These are phyloP conservation scores for Huntiella savannae DNA, from an alignment of 2,329 filamentous ascomycete species.

Conservation along the genomic window DNA sequence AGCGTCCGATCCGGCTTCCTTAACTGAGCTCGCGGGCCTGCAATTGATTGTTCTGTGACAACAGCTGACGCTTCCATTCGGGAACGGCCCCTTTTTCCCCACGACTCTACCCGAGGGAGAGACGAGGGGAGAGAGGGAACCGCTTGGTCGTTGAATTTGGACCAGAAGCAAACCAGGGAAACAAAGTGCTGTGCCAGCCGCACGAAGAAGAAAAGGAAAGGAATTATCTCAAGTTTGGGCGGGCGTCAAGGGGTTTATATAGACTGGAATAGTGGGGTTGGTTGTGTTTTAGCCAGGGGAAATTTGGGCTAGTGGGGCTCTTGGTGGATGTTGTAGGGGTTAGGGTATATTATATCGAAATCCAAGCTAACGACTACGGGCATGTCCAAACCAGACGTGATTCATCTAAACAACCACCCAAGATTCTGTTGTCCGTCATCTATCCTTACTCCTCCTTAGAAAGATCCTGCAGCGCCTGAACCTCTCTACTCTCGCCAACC, in stretches of 20 bases:
- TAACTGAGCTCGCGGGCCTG: constrained; percentile 12
- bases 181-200: constrained; percentile 12
- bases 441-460: constrained; percentile 31
- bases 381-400: too few species aligned
- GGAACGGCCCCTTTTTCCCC: background rate
- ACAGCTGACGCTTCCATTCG: constrained; percentile 12
- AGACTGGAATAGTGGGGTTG: background rate
- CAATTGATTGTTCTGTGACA: constrained; percentile 13
- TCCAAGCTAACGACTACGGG: too few species aligned
- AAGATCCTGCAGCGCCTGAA: constrained; percentile 91
- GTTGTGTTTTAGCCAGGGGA: background rate
- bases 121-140: background rate
- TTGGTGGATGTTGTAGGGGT: background rate
- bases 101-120: background rate
- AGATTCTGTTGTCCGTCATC: background rate
- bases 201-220: constrained; percentile 11
- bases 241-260: constrained; percentile 4
- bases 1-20: background rate
- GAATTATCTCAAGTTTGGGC: background rate
- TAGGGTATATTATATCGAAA: background rate
- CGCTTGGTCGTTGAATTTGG: constrained; percentile 6
- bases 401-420: too few species aligned
- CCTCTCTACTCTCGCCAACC: constrained; percentile 73
- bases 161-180: constrained; percentile 12
- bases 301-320: background rate